Base-by-base conservation (phyloP, 1,139 yeast species). In the Yarrowia galli region DNA sequence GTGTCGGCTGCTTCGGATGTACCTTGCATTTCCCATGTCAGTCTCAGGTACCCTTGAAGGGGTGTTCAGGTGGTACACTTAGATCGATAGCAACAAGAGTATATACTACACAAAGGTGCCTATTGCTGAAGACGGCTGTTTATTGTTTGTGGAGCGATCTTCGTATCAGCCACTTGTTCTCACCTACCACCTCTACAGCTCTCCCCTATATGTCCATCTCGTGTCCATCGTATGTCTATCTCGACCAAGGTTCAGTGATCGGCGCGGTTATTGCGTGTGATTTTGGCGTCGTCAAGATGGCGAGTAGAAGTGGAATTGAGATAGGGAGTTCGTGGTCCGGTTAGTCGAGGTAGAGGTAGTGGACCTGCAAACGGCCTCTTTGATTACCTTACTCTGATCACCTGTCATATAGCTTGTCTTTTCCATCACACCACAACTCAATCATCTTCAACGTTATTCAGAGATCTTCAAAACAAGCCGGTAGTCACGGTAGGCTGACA, bases 11-110 rank as follows among this genome's bases (percentile, higher is more conserved):
- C 56, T 49, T 51, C 58, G 58, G 58, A 51, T 51, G 58, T 51
- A 51, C 58, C 58, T 51, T 51, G 58, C 58, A 51, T 51, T 51
- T 6, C 58, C 43, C 42, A 51, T 35, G 58, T 51, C 22, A 35
- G 58, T 35, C 16, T 51, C 43, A 51, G 58, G 58, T 36, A 51
- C 58, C 32, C 32, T 28, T 28, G 9, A 10, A 10, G 8, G 32
- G 32, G 32, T n/a, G n/a, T n/a, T n/a, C n/a, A n/a, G n/a, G n/a
- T n/a, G n/a, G n/a, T n/a, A n/a, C n/a, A n/a, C n/a, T n/a, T n/a
- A n/a, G n/a, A n/a, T n/a, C n/a, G n/a, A n/a, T n/a, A n/a, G n/a
- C n/a, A n/a, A n/a, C n/a, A n/a, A n/a, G n/a, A n/a, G n/a, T n/a
- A n/a, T n/a, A n/a, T n/a, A n/a, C n/a, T n/a, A n/a, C n/a, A n/a